Conservation (phyloP, 495 filamentous ascomycete species). For the Aspergillus kassunensis region DNA sequence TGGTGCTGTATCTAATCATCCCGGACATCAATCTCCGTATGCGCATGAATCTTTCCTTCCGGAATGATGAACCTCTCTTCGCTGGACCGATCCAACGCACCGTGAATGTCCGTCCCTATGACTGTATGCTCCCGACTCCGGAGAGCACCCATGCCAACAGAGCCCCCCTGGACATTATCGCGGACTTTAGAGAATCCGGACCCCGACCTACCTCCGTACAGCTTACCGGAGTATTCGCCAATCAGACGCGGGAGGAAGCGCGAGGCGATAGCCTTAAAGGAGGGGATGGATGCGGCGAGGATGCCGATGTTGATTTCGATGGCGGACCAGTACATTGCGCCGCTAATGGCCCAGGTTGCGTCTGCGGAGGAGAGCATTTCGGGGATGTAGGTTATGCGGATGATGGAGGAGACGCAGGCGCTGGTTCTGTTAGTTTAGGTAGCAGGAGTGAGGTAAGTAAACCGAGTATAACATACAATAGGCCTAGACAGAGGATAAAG, state of each 20-base stretch:
- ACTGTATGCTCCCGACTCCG: slow-evolving; percentile 15
- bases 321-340: slow-evolving; percentile 44
- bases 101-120: slow-evolving; percentile 26
- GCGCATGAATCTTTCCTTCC: slow-evolving; percentile 34
- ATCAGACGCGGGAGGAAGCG: slow-evolving; percentile 39
- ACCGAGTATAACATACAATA: slow-evolving; percentile 30
- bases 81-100: slow-evolving; percentile 17
- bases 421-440: slow-evolving; percentile 14
- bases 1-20: background rate
- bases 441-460: background rate
- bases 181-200: slow-evolving; percentile 32
- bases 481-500: slow-evolving; percentile 36
- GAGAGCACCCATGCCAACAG: background rate
- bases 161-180: slow-evolving; percentile 2
- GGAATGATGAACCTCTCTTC: slow-evolving; percentile 37
- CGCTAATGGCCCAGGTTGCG: slow-evolving; percentile 36
- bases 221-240: slow-evolving; percentile 34
- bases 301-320: slow-evolving; percentile 44
- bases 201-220: slow-evolving; percentile 24
- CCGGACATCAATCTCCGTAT: slow-evolving; percentile 34
- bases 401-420: slow-evolving; percentile 40
- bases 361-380: slow-evolving; percentile 33
- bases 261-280: slow-evolving; percentile 40
- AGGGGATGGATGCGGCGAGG: slow-evolving; percentile 38
- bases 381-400: slow-evolving; percentile 41